Base-by-base conservation (phyloP, 192 early-diverging fungal species). In the Gryganskiella cystojenkinii region DNA sequence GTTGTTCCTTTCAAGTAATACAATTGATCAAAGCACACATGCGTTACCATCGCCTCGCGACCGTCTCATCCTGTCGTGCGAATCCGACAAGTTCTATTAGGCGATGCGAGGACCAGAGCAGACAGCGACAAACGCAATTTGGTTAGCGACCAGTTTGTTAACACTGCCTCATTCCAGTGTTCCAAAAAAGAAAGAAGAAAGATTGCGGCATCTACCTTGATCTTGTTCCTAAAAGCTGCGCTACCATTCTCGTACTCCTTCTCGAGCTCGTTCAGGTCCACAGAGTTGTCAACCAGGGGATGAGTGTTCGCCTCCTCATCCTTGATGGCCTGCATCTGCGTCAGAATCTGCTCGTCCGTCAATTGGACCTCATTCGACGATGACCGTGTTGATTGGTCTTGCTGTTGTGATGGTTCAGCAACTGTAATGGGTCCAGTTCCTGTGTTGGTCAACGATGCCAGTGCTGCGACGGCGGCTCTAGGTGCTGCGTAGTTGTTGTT, bases 1-100 rank as follows among this genome's bases (percentile, higher is more conserved):
- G 10, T 40, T 5, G 5, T 13, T 40, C 37, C 37, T 40, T 9
- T 40, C 7, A 40, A 40, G 9, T 22, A 30, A 34, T 11, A 46
- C 20, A 11, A 56, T 63, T 15, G 22, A 53, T 10, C 24, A 43
- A 2, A 51, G 19, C 17, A 4, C 4, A 1, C 24, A 24, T 3
- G 17, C 4, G 78, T 49, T 78, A 87, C 86, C 88, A 82, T 90
- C 88, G 8, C 88, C 88, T 56, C 88, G 79, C 55, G 85, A 88
- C 42, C 81, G 70, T 46, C 88, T 72, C 64, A 90, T 84, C 54
- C 67, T 72, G 44, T 79, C 62, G 59, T 88, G 83, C 4, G 79
- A 58, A 7, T 73, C 61, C 20, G 64, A 51, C 33, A 90, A 52
- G 52, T 85, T 85, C 86, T 90, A 71, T 25, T 47, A 60, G 4